These are phyloP conservation scores for Exserohilum rostratum DNA, from an alignment of 2,329 filamentous ascomycete species.

Conservation along the genomic window DNA sequence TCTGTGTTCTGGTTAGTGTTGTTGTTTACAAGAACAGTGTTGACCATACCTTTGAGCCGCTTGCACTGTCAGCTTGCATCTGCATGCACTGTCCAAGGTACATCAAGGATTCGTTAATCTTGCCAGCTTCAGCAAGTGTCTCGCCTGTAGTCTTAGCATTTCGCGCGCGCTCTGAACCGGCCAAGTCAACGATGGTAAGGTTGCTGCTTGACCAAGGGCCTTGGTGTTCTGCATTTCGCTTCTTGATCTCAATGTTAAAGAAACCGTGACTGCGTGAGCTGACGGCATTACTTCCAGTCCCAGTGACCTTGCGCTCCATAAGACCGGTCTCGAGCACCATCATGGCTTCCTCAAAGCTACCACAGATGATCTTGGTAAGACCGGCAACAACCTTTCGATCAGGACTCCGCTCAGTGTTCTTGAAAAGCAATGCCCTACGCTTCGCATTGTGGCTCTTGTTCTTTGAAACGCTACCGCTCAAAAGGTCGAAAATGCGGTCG, in stretches of 20 bases:
- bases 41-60: conserved; percentile 70
- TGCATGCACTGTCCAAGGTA: conserved; percentile 96
- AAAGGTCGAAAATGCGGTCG: conserved; percentile 92
- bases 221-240: conserved; percentile 64
- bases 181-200: conserved; percentile 88
- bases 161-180: conserved; percentile 90
- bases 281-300: conserved; percentile 90
- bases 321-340: conserved; percentile 89
- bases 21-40: neutral
- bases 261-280: conserved; percentile 95
- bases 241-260: conserved; percentile 94
- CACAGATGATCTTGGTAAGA: conserved; percentile 86
- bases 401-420: conserved; percentile 82
- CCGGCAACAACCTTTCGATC: conserved; percentile 96
- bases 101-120: conserved; percentile 99
- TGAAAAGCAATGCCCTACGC: conserved; percentile 87
- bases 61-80: conserved; percentile 83
- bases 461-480: conserved; percentile 67
- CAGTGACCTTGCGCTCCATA: conserved; percentile 83
- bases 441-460: conserved; percentile 58
- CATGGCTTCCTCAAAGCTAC: conserved; percentile 79
- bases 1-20: conserved; percentile 25
- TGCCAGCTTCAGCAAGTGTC: conserved; percentile 91
- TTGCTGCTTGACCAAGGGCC: conserved; percentile 76
- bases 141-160: conserved; percentile 93